A percentile compares a stretch with the other conserved stretches of the same genome.
Conservation (phyloP, 2,329 filamentous ascomycete species). For the Trichoderma citrinoviride region DNA sequence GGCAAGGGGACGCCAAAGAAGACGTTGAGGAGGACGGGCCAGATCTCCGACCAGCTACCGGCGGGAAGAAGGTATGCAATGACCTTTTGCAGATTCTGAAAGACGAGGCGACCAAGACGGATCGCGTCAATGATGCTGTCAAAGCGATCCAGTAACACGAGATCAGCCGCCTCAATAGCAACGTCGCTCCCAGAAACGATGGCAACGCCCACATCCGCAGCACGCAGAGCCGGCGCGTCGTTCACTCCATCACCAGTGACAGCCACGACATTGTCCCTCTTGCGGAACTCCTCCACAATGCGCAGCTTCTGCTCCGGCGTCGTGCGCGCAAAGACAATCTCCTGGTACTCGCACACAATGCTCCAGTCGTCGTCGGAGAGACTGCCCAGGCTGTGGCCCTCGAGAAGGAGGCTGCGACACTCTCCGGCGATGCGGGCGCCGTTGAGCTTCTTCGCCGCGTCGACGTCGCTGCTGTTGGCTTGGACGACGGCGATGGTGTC, state of each 20-base stretch:
- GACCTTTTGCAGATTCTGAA: slow-evolving; percentile 44
- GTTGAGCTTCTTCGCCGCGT: slow-evolving; percentile 24
- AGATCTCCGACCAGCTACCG: slow-evolving; percentile 55
- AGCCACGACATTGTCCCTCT: slow-evolving; percentile 57
- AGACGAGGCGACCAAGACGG: slow-evolving; percentile 40
- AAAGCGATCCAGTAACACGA: slow-evolving; percentile 69
- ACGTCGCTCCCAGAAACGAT: slow-evolving; percentile 64
- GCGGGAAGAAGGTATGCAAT: slow-evolving; percentile 49
- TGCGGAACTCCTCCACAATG: slow-evolving; percentile 67
- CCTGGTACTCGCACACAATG: slow-evolving; percentile 48
- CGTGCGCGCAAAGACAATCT: slow-evolving; percentile 66
- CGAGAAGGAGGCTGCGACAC: slow-evolving; percentile 35
- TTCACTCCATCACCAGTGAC: slow-evolving; percentile 75
- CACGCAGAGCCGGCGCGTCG: slow-evolving; percentile 63
- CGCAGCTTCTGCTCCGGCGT: slow-evolving; percentile 68
- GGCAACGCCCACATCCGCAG: slow-evolving; percentile 67
- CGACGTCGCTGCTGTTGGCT: slow-evolving; percentile 7
- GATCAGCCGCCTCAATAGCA: slow-evolving; percentile 62
- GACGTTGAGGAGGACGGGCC: slow-evolving; percentile 56
- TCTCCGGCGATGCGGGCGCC: slow-evolving; percentile 26
- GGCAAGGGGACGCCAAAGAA: slow-evolving; percentile 54
- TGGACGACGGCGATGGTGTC: slow-evolving; percentile 34
- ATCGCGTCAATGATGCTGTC: slow-evolving; percentile 68
- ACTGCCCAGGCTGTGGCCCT: slow-evolving; percentile 58
- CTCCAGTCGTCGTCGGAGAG: slow-evolving; percentile 50